A percentile compares a stretch with the other conserved stretches of the same genome.
These are phyloP conservation scores for Udeniomyces megalosporus DNA, from an alignment of 768 basidiomycete genomes.

Conservation along the genomic window DNA sequence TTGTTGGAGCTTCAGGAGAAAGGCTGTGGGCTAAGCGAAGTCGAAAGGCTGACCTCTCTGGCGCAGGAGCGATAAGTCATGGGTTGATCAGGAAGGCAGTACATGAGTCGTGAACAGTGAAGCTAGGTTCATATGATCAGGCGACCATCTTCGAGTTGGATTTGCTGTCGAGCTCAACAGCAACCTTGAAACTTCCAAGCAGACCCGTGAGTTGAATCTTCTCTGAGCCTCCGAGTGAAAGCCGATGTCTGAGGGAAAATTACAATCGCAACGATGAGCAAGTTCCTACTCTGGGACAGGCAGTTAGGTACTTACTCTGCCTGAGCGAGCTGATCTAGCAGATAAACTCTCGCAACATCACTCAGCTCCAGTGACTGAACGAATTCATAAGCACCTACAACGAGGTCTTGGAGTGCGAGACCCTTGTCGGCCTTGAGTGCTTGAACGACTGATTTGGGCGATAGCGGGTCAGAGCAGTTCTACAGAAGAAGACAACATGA, in stretches of 20 bases:
- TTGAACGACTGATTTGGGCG: slow-evolving; percentile 74
- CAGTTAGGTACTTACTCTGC: slow-evolving; percentile 76
- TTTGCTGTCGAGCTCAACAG: slow-evolving; percentile 43
- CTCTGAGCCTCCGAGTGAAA: slow-evolving; percentile 83
- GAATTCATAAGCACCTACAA: slow-evolving; percentile 81
- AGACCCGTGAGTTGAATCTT: slow-evolving; percentile 86
- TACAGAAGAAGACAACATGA: too few relatives aligned
- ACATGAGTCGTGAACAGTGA: not conserved
- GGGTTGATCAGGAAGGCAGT: not conserved
- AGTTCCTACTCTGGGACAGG: not conserved
- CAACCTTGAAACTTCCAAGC: slow-evolving; percentile 81
- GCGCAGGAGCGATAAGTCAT: not conserved
- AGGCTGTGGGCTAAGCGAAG: not conserved
- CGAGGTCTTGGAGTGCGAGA: slow-evolving; percentile 82
- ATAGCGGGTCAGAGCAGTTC: too few relatives aligned
- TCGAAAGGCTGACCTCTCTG: not conserved
- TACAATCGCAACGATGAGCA: not conserved
- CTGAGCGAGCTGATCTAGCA: slow-evolving; percentile 86
- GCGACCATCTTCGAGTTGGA: not conserved
- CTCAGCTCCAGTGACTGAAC: slow-evolving; percentile 72
- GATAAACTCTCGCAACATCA: slow-evolving; percentile 68
- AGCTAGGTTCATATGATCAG: not conserved
- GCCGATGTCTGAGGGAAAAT: slow-evolving; percentile 47
- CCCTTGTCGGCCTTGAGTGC: slow-evolving; percentile 80
- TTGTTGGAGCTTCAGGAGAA: not conserved